Conservation (phyloP, 2,329 filamentous ascomycete genomes). For the Pseudogymnoascus sp. region DNA sequence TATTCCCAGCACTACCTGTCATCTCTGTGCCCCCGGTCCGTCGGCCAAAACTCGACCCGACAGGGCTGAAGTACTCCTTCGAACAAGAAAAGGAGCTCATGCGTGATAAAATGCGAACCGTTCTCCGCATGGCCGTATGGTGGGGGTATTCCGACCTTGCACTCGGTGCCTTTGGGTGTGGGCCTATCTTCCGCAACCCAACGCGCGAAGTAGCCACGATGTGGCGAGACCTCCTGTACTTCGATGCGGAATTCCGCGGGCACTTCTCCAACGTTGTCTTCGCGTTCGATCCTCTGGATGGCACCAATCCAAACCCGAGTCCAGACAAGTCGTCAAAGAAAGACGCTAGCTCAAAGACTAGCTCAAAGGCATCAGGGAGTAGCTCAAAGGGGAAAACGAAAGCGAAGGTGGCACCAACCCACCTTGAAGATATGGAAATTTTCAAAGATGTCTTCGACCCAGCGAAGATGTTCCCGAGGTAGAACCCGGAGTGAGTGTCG, state of each 20-base stretch:
- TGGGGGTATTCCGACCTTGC: slow-evolving; percentile 49
- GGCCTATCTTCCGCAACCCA: slow-evolving; percentile 55
- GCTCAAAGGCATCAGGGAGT: slow-evolving; percentile 31
- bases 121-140: slow-evolving; percentile 59
- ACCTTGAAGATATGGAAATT: slow-evolving; percentile 38
- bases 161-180: slow-evolving; percentile 57
- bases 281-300: slow-evolving; percentile 46
- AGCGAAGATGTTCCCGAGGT: slow-evolving; percentile 32
- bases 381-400: slow-evolving; percentile 25
- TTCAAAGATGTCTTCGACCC: slow-evolving; percentile 43
- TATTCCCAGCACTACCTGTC: slow-evolving; percentile 48
- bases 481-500: not conserved
- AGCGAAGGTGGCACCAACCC: slow-evolving; percentile 20
- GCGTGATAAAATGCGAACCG: slow-evolving; percentile 62
- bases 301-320: slow-evolving; percentile 21
- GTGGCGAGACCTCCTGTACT: slow-evolving; percentile 56
- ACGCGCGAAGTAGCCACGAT: slow-evolving; percentile 55
- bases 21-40: slow-evolving; percentile 64
- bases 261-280: slow-evolving; percentile 55
- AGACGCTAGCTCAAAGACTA: slow-evolving; percentile 27
- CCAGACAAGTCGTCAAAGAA: not conserved
- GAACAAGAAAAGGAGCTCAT: slow-evolving; percentile 62
- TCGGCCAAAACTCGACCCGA: slow-evolving; percentile 63
- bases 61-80: slow-evolving; percentile 63
- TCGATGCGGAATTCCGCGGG: slow-evolving; percentile 53